phyloP scores from a whole-genome alignment of 345 rosid species.

The Citrus sinensis region DVS_A1.0 CM039169.1:30835001-30835500 shows the following conservation, averaged over 20 bases:
- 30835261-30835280: not conserved
- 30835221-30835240: not conserved
- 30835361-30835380: constrained; percentile 4
- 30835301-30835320: not conserved
- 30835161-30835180: not conserved
- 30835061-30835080: not conserved
- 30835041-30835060: not conserved
- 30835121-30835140: not conserved
- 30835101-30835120: not conserved
- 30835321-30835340: not conserved
- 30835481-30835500: not conserved
- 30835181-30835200: not conserved
- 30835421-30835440: constrained; percentile 12
- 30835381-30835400: constrained; percentile 16
- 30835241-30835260: not conserved
- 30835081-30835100: too few relatives aligned
- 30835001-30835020: not conserved
- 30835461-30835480: constrained; percentile 17
- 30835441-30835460: not conserved
- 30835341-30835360: constrained; percentile 7
- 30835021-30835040: not conserved
- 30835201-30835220: too few relatives aligned
- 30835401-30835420: not conserved
- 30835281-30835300: not conserved
- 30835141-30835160: not conserved